Base-by-base conservation (phyloP, 495 filamentous ascomycete genomes). In the Hypoxylon trugodes region DNA sequence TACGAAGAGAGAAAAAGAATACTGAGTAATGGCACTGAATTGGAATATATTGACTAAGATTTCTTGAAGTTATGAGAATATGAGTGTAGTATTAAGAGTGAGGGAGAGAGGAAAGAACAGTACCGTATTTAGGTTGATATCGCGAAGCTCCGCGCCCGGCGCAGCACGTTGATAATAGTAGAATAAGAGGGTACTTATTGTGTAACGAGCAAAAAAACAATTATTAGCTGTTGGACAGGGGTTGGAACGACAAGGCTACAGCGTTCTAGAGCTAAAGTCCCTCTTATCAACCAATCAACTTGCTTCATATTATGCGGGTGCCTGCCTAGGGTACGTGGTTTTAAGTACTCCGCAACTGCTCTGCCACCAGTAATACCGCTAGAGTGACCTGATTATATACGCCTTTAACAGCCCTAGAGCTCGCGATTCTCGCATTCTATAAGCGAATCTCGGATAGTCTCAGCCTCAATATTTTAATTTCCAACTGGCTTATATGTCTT, bases 391-490 rank as follows among this genome's bases (percentile, higher is more conserved):
- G n/a, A n/a, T n/a, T n/a, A n/a, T n/a, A n/a, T n/a, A n/a, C n/a
- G n/a, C n/a, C n/a, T n/a, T 38, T 16, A 3, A 18, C 18, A 38
- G 15, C 18, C 18, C 36, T 18, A 16, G 8, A 18, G 19, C 28
- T n/a, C 21, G 42, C 49, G 62, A 55, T 45, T 32, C 22, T 60
- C 49, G 55, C 15, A 50, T 42, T 12, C n/a, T n/a, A 19, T n/a
- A 53, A 55, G 55, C 61, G 61, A 59, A 49, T 22, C 15, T 54
- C 61, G 61, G 54, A n/a, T 41, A 15, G 24, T 21, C 25, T 52
- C 51, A 26, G 61, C 38, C 45, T 47, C 35, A 40, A 7, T 16
- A 3, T 16, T 4, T 15, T 30, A 21, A 21, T 48, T 16, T 35
- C 25, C 8, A 24, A 45, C 22, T 52, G 21, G 10, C 4, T 25